Percentiles rank a stretch among this genome's conserved stretches.
Conservation (phyloP, 2,329 filamentous ascomycete genomes). For the Hymenoscyphus fructigenus region DNA sequence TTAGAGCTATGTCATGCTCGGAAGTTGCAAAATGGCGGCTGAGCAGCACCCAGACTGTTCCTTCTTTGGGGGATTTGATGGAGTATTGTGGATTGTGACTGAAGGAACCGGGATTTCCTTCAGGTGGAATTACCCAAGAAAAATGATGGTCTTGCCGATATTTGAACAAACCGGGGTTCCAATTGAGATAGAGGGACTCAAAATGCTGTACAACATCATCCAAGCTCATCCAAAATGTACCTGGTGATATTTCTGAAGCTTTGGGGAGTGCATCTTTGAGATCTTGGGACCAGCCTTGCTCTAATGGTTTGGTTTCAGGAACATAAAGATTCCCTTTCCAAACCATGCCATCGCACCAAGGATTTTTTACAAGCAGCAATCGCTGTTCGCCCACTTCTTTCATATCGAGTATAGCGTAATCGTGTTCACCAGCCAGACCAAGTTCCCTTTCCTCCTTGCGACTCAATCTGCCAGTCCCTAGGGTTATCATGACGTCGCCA, state of each 20-base stretch:
- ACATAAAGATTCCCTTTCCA: slow-evolving; percentile 55
- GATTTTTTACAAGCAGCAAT: slow-evolving; percentile 86
- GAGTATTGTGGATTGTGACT: slow-evolving; percentile 72
- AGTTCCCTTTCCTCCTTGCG: slow-evolving; percentile 73
- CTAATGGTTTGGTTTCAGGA: slow-evolving; percentile 8
- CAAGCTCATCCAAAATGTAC: slow-evolving; percentile 92
- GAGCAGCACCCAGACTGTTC: slow-evolving; percentile 78
- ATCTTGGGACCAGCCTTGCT: slow-evolving; percentile 25
- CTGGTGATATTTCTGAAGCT: slow-evolving; percentile 47
- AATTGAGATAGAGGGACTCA: slow-evolving; percentile 94
- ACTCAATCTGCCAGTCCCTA: slow-evolving; percentile 84
- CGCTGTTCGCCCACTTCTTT: slow-evolving; percentile 62
- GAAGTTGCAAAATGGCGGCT: slow-evolving; percentile 80
- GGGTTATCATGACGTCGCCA: slow-evolving; percentile 81
- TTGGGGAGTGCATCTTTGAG: slow-evolving; percentile 28
- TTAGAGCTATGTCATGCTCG: slow-evolving; percentile 57
- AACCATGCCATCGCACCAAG: slow-evolving; percentile 81
- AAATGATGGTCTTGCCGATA: slow-evolving; percentile 89
- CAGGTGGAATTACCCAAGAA: slow-evolving; percentile 64
- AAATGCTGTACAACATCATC: slow-evolving; percentile 89
- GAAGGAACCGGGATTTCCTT: slow-evolving; percentile 53
- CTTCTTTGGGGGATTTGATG: slow-evolving; percentile 56
- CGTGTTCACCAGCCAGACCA: slow-evolving; percentile 85
- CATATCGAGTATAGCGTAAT: slow-evolving; percentile 88
- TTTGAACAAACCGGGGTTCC: slow-evolving; percentile 84